Evolutionary conservation across 106 monocot species (phyloP).

Genomic region (Platanthera guangdongensis): DNA sequence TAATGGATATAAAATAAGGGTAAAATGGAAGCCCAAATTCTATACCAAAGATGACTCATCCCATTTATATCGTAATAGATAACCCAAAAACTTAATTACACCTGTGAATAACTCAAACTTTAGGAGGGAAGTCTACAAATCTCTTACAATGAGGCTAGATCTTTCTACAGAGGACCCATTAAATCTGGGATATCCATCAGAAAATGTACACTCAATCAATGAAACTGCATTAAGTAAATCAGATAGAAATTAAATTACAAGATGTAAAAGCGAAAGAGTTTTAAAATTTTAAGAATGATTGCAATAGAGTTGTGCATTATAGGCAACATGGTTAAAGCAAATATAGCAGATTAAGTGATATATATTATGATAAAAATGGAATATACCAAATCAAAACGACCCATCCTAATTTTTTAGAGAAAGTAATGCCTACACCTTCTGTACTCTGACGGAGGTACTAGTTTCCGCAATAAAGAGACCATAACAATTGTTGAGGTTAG

Average conservation of each 20-base stretch:
- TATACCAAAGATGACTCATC: no score
- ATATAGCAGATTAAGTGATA: neutral
- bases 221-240: neutral
- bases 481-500: slow-evolving; percentile 97
- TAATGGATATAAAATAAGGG: no score
- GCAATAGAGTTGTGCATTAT: neutral
- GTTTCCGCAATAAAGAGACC: slow-evolving; percentile 88
- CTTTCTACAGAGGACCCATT: neutral
- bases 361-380: neutral
- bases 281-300: neutral
- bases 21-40: no score
- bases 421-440: slow-evolving; percentile 62
- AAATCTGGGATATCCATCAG: neutral
- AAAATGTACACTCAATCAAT: neutral
- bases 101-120: no score
- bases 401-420: neutral
- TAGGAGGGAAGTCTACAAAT: no score
- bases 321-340: neutral
- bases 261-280: neutral
- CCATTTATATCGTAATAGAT: no score
- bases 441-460: slow-evolving; percentile 91
- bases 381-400: neutral
- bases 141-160: neutral
- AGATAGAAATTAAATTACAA: neutral
- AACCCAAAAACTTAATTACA: no score